These are phyloP conservation scores for Clarkia xantiana DNA, from an alignment of 345 rosid genomes.

Conservation along the genomic window DNA sequence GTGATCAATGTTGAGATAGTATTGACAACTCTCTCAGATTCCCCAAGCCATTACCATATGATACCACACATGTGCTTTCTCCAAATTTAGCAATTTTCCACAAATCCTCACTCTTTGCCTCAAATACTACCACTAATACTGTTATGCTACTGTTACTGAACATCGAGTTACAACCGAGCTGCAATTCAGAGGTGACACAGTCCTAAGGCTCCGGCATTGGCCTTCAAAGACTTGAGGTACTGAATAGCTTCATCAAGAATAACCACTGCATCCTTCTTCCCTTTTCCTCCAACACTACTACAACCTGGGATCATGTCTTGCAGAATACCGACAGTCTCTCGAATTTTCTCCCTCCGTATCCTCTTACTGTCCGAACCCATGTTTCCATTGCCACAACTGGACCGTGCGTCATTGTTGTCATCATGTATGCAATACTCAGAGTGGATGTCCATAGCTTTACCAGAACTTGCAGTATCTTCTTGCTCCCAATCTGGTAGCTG, in stretches of 20 bases:
- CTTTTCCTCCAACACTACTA: slow-evolving; percentile 15
- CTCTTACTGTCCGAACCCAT: slow-evolving; percentile 10
- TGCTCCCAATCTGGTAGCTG: slow-evolving; percentile 11
- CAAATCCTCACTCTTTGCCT: too few species aligned
- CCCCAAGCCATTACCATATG: too few species aligned
- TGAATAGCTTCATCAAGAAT: slow-evolving; percentile 31
- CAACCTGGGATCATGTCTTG: slow-evolving; percentile 22
- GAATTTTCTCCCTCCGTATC: slow-evolving; percentile 9
- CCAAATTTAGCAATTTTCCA: too few species aligned
- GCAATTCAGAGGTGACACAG: not conserved
- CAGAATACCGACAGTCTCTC: slow-evolving; percentile 9
- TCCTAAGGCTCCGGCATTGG: slow-evolving; percentile 21
- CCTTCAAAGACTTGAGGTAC: slow-evolving; percentile 26
- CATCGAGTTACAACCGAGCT: not conserved
- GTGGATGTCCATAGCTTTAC: slow-evolving; percentile 10
- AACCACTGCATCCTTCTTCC: slow-evolving; percentile 21
- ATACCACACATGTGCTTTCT: too few species aligned
- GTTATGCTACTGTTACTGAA: too few species aligned
- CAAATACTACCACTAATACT: too few species aligned
- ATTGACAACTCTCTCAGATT: too few species aligned
- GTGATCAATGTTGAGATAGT: too few species aligned
- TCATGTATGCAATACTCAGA: too few species aligned
- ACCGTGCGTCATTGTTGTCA: slow-evolving; percentile 17
- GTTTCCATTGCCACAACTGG: slow-evolving; percentile 23
- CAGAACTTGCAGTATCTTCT: slow-evolving; percentile 20